Conservation (phyloP, 2,329 filamentous ascomycete genomes). For the Juglanconis sp. region DNA sequence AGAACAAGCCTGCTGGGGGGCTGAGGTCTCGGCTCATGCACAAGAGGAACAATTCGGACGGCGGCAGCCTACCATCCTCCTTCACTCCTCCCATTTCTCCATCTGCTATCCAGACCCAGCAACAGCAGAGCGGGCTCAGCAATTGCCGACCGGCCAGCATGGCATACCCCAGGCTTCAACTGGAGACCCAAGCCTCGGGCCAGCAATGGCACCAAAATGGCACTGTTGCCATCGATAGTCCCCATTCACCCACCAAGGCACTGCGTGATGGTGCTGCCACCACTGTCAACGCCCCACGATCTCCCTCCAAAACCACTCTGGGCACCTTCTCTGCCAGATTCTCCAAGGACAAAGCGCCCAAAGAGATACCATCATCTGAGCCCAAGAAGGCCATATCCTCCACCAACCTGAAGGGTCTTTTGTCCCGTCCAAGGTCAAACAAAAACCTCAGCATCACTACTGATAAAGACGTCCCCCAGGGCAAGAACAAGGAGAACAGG, state of each 20-base stretch:
- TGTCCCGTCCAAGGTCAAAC: conserved; percentile 71
- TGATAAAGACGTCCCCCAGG: conserved; percentile 48
- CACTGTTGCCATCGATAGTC: conserved; percentile 4
- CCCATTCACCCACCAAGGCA: conserved; percentile 9
- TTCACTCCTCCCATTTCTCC: conserved; percentile 3
- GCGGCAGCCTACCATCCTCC: conserved; percentile 10
- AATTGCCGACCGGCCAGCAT: conserved; percentile 2
- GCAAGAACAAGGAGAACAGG: conserved; percentile 78
- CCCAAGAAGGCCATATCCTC: conserved; percentile 79
- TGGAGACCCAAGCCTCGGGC: conserved; percentile 6
- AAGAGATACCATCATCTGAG: conserved; percentile 37
- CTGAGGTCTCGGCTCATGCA: conserved; percentile 14
- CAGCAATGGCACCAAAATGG: conserved; percentile 4
- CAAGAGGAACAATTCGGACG: conserved; percentile 16
- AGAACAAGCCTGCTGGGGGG: conserved; percentile 11
- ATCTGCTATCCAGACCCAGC: background rate
- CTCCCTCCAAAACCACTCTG: conserved; percentile 43
- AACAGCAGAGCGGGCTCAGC: background rate
- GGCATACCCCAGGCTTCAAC: conserved; percentile 12
- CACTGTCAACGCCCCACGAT: conserved; percentile 20
- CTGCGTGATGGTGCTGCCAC: background rate
- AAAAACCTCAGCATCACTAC: conserved; percentile 58
- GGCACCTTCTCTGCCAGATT: conserved; percentile 39
- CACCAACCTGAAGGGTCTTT: conserved; percentile 72
- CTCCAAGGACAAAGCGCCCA: conserved; percentile 42